A percentile compares a stretch with the other conserved stretches of the same genome.
Conservation (phyloP, 2,329 filamentous ascomycete genomes). For the Aureobasidium sp. region DNA sequence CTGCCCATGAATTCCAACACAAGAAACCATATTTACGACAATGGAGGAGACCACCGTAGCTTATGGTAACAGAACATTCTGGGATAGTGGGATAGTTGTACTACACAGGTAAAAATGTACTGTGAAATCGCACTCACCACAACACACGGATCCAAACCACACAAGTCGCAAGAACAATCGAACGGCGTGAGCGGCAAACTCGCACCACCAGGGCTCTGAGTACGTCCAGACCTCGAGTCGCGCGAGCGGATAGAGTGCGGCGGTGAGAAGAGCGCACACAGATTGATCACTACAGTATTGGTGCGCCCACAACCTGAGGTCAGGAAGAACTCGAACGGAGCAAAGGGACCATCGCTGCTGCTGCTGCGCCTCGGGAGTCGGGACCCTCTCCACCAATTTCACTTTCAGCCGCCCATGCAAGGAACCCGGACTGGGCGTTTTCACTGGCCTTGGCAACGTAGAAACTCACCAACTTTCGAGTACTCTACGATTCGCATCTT, state of each 20-base stretch:
- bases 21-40: not conserved
- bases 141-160: not conserved
- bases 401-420: constrained; percentile 4
- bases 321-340: not conserved
- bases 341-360: not conserved
- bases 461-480: not conserved
- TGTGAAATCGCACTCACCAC: not conserved
- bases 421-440: not conserved
- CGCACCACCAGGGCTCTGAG: not conserved
- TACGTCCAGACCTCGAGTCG: not conserved
- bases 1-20: not conserved
- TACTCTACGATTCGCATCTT: not conserved
- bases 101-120: not conserved
- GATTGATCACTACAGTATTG: constrained; percentile 6
- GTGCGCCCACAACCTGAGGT: not conserved
- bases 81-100: not conserved
- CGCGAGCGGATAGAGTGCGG: not conserved
- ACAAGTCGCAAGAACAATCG: not conserved
- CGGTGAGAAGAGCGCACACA: not conserved
- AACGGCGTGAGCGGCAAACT: not conserved
- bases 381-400: not conserved
- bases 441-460: not conserved
- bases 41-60: not conserved
- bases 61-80: not conserved
- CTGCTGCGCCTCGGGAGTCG: not conserved